phyloP scores from a whole-genome alignment of 805 yeast species.

The Candida taoyuanica region DNA sequence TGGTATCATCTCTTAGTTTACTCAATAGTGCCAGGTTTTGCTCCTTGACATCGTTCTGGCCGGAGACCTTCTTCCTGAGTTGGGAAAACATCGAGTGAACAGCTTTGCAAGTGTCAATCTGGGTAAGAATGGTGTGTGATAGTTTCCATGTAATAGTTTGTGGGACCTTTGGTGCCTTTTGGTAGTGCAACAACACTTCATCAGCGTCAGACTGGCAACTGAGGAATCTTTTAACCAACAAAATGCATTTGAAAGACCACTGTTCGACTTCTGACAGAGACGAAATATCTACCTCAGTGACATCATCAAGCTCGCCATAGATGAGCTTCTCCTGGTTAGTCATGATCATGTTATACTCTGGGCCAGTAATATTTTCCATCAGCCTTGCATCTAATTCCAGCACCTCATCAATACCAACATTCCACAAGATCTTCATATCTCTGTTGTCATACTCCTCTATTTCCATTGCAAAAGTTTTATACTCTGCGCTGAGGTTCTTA shows the following conservation, averaged over 20 bases:
- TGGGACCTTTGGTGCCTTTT: conserved; percentile 12
- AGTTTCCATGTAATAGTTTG: conserved; percentile 18
- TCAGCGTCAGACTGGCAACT: neutral
- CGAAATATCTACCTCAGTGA: conserved; percentile 8
- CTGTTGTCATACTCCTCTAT: conserved; percentile 45
- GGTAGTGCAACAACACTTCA: conserved; percentile 4
- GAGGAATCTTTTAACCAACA: conserved; percentile 7
- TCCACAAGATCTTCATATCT: conserved; percentile 52
- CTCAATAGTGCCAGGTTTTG: conserved; percentile 13
- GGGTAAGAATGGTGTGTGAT: conserved; percentile 15
- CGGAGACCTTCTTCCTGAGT: conserved; percentile 2
- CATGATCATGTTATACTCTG: conserved; percentile 14
- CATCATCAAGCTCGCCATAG: conserved; percentile 7
- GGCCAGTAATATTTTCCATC: conserved; percentile 12
- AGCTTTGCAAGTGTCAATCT: conserved; percentile 20
- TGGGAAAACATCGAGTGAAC: conserved; percentile 14
- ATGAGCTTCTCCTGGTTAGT: conserved; percentile 14
- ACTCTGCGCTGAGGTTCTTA: conserved; percentile 27
- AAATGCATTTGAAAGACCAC: conserved; percentile 21
- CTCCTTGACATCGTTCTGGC: conserved; percentile 17
- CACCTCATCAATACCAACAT: conserved; percentile 37
- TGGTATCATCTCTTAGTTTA: conserved; percentile 17
- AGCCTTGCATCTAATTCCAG: conserved; percentile 11
- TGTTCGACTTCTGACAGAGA: conserved; percentile 17
- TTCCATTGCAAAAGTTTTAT: conserved; percentile 24